These are phyloP conservation scores for Ogataea corticis DNA, from an alignment of 805 yeast genomes.

Conservation along the genomic window DNA sequence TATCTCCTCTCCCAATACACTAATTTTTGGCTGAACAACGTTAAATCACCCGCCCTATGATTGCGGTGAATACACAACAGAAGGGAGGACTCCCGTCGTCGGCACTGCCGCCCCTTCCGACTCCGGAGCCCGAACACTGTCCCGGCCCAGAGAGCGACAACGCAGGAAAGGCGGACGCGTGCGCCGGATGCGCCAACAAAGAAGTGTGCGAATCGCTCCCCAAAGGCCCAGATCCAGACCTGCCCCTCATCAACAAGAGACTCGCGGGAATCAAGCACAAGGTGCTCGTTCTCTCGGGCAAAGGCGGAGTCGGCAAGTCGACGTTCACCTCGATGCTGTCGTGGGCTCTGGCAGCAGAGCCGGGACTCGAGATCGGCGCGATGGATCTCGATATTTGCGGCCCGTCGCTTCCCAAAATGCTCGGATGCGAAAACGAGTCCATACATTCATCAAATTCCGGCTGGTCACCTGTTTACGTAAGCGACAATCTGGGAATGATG, in stretches of 20 bases:
- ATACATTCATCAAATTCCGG: conserved; percentile 90
- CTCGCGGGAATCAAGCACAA: conserved; percentile 72
- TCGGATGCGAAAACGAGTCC: conserved; percentile 85
- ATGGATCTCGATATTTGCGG: conserved; percentile 98
- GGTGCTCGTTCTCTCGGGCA: conserved; percentile 73
- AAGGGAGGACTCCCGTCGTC: conserved; percentile 6
- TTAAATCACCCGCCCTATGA: too few relatives aligned
- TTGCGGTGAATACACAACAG: conserved; percentile 14
- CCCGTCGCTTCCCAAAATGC: conserved; percentile 92
- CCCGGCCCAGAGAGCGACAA: conserved; percentile 95
- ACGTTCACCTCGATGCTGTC: conserved; percentile 95
- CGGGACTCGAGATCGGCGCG: conserved; percentile 84
- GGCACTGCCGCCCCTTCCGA: conserved; percentile 37
- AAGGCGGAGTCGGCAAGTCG: conserved; percentile 97
- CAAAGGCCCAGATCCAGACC: conserved; percentile 94
- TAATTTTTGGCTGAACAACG: too few relatives aligned
- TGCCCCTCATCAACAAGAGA: conserved; percentile 70
- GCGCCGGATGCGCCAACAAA: conserved; percentile 93
- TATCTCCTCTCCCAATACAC: too few relatives aligned
- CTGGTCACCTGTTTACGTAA: conserved; percentile 95
- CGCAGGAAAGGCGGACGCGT: conserved; percentile 94
- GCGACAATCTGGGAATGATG: conserved; percentile 94
- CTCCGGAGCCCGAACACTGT: conserved; percentile 95
- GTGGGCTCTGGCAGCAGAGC: conserved; percentile 90
- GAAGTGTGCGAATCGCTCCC: conserved; percentile 84